phyloP scores from a whole-genome alignment of 2,329 filamentous ascomycete species.

The Venturia carpophila region DNA sequence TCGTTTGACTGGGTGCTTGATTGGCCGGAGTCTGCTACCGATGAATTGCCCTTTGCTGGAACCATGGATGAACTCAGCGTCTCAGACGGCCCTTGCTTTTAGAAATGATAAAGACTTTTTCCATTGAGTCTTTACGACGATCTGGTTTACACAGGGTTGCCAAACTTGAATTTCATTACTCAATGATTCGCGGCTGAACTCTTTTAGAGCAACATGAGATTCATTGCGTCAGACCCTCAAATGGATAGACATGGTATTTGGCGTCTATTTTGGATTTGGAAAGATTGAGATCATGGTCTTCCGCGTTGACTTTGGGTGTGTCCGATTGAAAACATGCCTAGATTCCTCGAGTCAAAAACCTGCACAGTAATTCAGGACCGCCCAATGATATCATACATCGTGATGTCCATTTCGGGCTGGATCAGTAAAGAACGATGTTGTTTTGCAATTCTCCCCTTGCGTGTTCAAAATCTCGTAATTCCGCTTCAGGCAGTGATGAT shows the following conservation, averaged over 20 bases:
- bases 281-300: no score
- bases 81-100: neutral
- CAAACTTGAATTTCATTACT: no score
- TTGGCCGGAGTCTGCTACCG: neutral
- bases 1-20: neutral
- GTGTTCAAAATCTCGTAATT: neutral
- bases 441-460: neutral
- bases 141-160: no score
- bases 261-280: neutral
- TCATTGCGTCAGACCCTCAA: no score
- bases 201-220: no score
- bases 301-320: neutral
- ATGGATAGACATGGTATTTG: no score
- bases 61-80: neutral
- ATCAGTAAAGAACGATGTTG: neutral
- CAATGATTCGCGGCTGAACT: no score
- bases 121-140: no score
- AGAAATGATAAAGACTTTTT: neutral
- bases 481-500: slow-evolving; percentile 5
- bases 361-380: no score
- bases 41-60: neutral
- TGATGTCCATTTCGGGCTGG: neutral
- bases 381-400: slow-evolving; percentile 7
- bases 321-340: no score
- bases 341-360: no score